Percentiles rank a stretch among this genome's conserved stretches.
Conservation (phyloP, 1,284 basidiomycete species). For the Fomitopsis pinicola region DNA sequence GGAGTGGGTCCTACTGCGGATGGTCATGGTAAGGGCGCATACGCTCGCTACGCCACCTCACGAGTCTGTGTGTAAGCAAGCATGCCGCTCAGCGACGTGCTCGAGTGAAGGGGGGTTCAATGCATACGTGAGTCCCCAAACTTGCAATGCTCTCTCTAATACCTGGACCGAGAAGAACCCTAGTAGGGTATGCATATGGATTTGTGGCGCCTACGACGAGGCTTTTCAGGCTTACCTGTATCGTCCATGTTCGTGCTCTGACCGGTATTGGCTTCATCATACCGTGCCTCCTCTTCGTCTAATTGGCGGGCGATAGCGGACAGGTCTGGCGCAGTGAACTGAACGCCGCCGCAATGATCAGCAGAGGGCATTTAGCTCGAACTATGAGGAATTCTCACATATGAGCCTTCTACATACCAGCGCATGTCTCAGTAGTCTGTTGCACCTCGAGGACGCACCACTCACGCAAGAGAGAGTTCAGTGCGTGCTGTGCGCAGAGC, state of each 20-base stretch:
- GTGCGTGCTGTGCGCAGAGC: conserved; percentile 83
- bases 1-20: conserved; percentile 57
- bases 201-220: conserved; percentile 1
- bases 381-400: conserved; percentile 40
- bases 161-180: conserved; percentile 89
- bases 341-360: conserved; percentile 10
- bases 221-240: conserved; percentile 47
- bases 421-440: conserved; percentile 8
- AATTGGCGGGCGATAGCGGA: conserved; percentile 73
- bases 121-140: conserved; percentile 75
- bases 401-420: conserved; percentile 54
- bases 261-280: conserved; percentile 36
- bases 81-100: not conserved
- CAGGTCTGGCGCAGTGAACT: conserved; percentile 86
- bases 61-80: conserved; percentile 38
- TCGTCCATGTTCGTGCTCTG: conserved; percentile 85
- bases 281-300: conserved; percentile 43
- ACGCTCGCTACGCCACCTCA: conserved; percentile 81
- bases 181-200: conserved; percentile 26
- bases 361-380: not conserved
- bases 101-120: not conserved
- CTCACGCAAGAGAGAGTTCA: conserved; percentile 77
- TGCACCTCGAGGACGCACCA: conserved; percentile 12
- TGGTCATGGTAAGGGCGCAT: conserved; percentile 73
- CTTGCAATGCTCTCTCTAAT: conserved; percentile 73